Evolutionary conservation across 2,329 filamentous ascomycete genomes (phyloP).

Genomic region (Sarocladium kiliense): DNA sequence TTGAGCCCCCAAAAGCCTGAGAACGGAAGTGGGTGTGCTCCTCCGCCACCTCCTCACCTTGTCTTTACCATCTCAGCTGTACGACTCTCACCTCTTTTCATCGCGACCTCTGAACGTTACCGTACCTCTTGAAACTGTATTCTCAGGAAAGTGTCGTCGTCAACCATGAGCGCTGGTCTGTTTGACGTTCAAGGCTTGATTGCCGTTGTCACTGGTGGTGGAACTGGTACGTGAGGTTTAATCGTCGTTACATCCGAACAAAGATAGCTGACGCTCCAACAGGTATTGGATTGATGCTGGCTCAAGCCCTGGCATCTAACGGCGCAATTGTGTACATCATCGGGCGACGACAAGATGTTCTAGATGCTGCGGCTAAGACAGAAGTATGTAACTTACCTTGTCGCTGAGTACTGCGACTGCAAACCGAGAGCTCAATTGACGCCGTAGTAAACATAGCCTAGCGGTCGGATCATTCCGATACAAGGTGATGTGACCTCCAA

Average conservation of each 20-base stretch:
- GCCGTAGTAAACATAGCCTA: too few species aligned
- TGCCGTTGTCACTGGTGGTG: conserved; percentile 51
- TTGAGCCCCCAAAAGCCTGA: too few species aligned
- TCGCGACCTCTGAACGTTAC: too few species aligned
- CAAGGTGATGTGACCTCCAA: conserved; percentile 37
- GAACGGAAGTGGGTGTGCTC: too few species aligned
- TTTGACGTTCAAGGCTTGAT: conserved; percentile 47
- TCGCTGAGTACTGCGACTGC: too few species aligned
- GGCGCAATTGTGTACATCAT: conserved; percentile 49
- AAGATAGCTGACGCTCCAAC: too few species aligned
- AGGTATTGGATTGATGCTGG: conserved; percentile 48
- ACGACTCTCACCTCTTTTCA: too few species aligned
- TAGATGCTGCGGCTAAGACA: conserved; percentile 33
- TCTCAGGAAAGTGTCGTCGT: too few species aligned
- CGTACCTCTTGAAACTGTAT: too few species aligned
- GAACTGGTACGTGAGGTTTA: conserved; percentile 15
- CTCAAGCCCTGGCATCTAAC: conserved; percentile 42
- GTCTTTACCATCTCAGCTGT: too few species aligned
- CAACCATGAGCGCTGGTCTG: conserved; percentile 21
- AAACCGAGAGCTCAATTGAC: too few species aligned
- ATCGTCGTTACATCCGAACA: not conserved
- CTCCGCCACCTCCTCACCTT: too few species aligned
- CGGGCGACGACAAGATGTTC: conserved; percentile 38
- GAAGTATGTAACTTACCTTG: not conserved
- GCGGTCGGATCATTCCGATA: conserved; percentile 29